A percentile compares a stretch with the other conserved stretches of the same genome.
Evolutionary conservation across 2,329 filamentous ascomycete species (phyloP).

Genomic region (Nannizzia gypsea): DNA sequence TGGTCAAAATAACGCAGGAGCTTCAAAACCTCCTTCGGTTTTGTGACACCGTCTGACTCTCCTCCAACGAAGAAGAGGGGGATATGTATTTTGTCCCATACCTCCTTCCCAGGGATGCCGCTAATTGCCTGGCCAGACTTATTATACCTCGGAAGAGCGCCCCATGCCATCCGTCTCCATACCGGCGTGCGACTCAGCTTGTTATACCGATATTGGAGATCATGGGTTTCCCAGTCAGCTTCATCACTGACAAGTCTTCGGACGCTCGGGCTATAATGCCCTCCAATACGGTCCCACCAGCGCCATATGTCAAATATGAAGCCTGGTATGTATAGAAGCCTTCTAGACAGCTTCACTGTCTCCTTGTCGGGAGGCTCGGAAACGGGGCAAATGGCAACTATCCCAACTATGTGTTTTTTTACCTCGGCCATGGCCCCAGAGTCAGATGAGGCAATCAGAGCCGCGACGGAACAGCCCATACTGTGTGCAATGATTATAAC

Average conservation of each 20-base stretch:
- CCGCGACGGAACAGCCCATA: constrained; percentile 71
- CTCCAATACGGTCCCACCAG: constrained; percentile 66
- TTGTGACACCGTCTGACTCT: constrained; percentile 63
- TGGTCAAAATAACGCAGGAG: constrained; percentile 40
- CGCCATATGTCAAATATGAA: constrained; percentile 64
- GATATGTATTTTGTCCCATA: constrained; percentile 60
- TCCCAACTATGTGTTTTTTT: constrained; percentile 55
- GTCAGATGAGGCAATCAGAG: constrained; percentile 54
- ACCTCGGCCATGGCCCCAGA: constrained; percentile 43
- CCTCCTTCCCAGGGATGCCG: constrained; percentile 55
- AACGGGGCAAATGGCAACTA: constrained; percentile 72
- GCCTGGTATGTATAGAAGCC: constrained; percentile 54
- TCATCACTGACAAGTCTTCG: constrained; percentile 50
- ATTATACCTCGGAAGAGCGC: constrained; percentile 52
- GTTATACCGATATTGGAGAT: constrained; percentile 46
- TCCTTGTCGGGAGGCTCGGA: constrained; percentile 50
- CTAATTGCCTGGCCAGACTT: constrained; percentile 42
- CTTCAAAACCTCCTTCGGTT: constrained; percentile 56
- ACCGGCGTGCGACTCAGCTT: constrained; percentile 70
- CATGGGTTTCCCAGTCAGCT: constrained; percentile 32
- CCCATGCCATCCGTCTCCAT: constrained; percentile 69
- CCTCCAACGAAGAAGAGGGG: constrained; percentile 72
- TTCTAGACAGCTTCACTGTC: constrained; percentile 41
- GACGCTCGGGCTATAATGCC: constrained; percentile 65
- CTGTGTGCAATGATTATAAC: constrained; percentile 79